phyloP scores from a whole-genome alignment of 257 asterid genomes.

The Fraxinus quadrangulata region DNA sequence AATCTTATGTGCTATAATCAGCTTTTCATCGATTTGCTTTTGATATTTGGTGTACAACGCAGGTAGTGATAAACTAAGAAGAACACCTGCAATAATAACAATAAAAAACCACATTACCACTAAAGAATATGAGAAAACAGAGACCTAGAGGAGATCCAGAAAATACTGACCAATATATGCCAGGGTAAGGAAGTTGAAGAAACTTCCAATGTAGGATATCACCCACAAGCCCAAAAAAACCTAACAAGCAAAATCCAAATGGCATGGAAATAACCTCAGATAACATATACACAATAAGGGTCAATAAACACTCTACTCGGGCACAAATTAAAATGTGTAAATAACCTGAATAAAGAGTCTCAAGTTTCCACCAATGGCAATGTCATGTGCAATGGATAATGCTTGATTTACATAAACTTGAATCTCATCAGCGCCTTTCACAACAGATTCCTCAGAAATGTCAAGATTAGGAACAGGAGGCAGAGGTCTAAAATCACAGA shows the following conservation, averaged over 20 bases:
- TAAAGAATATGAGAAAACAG: not conserved
- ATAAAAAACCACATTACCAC: conserved; percentile 9
- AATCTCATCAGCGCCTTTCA: conserved; percentile 71
- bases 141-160: not conserved
- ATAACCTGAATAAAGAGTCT: conserved; percentile 61
- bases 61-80: conserved; percentile 75
- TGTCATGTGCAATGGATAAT: conserved; percentile 66
- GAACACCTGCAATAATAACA: conserved; percentile 50
- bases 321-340: conserved; percentile 12
- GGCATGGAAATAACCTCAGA: conserved; percentile 4
- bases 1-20: conserved; percentile 45
- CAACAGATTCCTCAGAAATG: conserved; percentile 66
- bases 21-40: conserved; percentile 70
- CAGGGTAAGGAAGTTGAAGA: conserved; percentile 72
- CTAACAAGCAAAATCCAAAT: conserved; percentile 44
- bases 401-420: conserved; percentile 64
- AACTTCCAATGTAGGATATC: conserved; percentile 77
- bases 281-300: conserved; percentile 6
- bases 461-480: conserved; percentile 93
- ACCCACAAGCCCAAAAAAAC: conserved; percentile 64
- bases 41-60: conserved; percentile 73
- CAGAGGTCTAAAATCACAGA: conserved; percentile 62
- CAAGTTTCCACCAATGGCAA: conserved; percentile 71
- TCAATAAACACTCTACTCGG: too few species aligned
- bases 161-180: conserved; percentile 60